phyloP scores from a whole-genome alignment of 2,329 filamentous ascomycete genomes.

The Sporothrix phasma region DNA sequence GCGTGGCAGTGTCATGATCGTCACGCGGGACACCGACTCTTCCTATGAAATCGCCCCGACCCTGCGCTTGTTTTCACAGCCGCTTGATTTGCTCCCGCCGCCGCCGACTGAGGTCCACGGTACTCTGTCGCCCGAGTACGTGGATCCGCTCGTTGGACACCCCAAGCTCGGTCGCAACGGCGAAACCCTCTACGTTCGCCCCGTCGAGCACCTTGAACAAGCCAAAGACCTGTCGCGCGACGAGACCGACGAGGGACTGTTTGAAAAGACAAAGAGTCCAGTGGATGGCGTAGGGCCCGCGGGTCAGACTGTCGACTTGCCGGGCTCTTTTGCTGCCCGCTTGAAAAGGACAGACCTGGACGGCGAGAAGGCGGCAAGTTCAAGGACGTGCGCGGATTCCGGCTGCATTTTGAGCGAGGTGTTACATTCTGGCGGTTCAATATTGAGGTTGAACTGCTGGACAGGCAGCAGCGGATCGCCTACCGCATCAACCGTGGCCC shows the following conservation, averaged over 20 bases:
- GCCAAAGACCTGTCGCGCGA: constrained; percentile 66
- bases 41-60: constrained; percentile 71
- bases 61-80: constrained; percentile 76
- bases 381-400: constrained; percentile 71
- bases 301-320: constrained; percentile 35
- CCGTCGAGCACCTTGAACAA: constrained; percentile 77
- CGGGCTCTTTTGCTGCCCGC: constrained; percentile 44
- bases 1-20: constrained; percentile 92
- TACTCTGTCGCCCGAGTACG: constrained; percentile 65
- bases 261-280: constrained; percentile 54
- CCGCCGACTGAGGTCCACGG: constrained; percentile 60
- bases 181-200: constrained; percentile 77
- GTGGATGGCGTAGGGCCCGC: constrained; percentile 35
- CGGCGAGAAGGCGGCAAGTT: constrained; percentile 72
- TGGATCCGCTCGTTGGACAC: constrained; percentile 82
- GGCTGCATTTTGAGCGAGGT: constrained; percentile 75
- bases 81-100: constrained; percentile 69
- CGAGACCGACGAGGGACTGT: constrained; percentile 75
- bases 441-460: constrained; percentile 76
- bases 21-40: constrained; percentile 75
- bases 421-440: constrained; percentile 97
- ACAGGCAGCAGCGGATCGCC: constrained; percentile 73
- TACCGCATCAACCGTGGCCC: constrained; percentile 94
- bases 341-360: constrained; percentile 49
- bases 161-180: constrained; percentile 78